A percentile compares a stretch with the other conserved stretches of the same genome.
phyloP scores from a whole-genome alignment of 1,139 yeast genomes.

The Hansenula sp. region DNA sequence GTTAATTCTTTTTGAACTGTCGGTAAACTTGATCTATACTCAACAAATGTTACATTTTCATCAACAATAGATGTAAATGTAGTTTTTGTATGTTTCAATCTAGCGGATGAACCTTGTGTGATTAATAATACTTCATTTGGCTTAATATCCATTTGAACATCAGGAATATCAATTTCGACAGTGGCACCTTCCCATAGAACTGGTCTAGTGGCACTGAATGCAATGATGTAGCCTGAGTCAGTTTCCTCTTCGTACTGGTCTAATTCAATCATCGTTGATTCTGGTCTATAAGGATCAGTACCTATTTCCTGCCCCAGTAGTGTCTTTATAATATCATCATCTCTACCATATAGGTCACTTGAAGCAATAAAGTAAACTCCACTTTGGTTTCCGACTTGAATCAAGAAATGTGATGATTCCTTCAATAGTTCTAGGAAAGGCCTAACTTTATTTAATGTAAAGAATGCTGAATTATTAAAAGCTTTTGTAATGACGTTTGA shows the following conservation, averaged over 20 bases:
- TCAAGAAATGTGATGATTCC: constrained; percentile 70
- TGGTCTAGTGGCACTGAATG: constrained; percentile 79
- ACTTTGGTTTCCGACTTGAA: constrained; percentile 68
- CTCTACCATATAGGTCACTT: constrained; percentile 31
- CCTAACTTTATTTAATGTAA: constrained; percentile 55
- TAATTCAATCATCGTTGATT: constrained; percentile 10
- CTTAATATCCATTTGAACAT: constrained; percentile 38
- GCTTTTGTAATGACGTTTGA: constrained; percentile 64
- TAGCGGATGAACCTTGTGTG: constrained; percentile 56
- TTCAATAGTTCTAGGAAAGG: constrained; percentile 54
- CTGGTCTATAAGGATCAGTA: constrained; percentile 26
- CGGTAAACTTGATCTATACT: constrained; percentile 68
- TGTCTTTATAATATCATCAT: constrained; percentile 31
- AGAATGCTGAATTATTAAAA: constrained; percentile 74
- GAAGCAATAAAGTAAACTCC: constrained; percentile 46
- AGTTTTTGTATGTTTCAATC: constrained; percentile 40
- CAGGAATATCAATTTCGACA: constrained; percentile 49
- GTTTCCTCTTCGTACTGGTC: constrained; percentile 30
- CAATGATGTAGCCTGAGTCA: constrained; percentile 60
- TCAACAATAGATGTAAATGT: constrained; percentile 51
- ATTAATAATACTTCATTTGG: constrained; percentile 72
- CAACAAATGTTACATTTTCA: constrained; percentile 46
- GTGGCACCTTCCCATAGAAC: constrained; percentile 89
- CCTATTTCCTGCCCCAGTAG: constrained; percentile 32
- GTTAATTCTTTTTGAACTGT: constrained; percentile 74